A percentile compares a stretch with the other conserved stretches of the same genome.
These are phyloP conservation scores for Rhododendron kiyosumense DNA, from an alignment of 148 eudicot species.

Conservation along the genomic window DNA sequence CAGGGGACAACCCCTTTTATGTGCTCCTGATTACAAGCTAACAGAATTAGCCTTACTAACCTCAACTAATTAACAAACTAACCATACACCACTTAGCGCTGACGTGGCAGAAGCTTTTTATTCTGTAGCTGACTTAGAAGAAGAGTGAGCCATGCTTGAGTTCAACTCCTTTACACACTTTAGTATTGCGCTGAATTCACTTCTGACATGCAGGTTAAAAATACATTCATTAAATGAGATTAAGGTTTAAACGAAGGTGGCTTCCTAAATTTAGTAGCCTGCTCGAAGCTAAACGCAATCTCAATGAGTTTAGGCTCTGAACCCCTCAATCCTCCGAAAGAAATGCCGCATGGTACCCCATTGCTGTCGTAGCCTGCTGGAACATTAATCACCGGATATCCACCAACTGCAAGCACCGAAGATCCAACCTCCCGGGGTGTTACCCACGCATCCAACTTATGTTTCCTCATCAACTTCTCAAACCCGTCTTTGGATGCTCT, in stretches of 20 bases:
- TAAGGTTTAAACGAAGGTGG: constrained; percentile 9
- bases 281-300: constrained; percentile 11
- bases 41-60: too few species aligned
- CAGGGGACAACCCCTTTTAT: too few species aligned
- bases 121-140: too few species aligned
- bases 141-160: too few species aligned
- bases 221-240: too few species aligned
- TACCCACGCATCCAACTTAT: constrained; percentile 11
- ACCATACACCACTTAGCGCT: too few species aligned
- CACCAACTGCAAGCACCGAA: constrained; percentile 1
- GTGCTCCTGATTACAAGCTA: too few species aligned
- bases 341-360: constrained; percentile 1
- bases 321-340: constrained; percentile 9
- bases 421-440: not conserved
- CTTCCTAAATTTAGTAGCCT: constrained; percentile 9
- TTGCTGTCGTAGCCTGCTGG: not conserved
- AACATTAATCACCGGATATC: constrained; percentile 10
- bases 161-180: too few species aligned
- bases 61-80: too few species aligned
- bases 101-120: too few species aligned
- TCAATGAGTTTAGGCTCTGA: constrained; percentile 15
- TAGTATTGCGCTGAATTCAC: too few species aligned
- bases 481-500: not conserved
- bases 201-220: too few species aligned
- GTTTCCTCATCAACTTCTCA: constrained; percentile 10